Percentiles rank a stretch among this genome's conserved stretches.
Evolutionary conservation across 1,284 basidiomycete genomes (phyloP).

Genomic region (Fomes fomentarius): DNA sequence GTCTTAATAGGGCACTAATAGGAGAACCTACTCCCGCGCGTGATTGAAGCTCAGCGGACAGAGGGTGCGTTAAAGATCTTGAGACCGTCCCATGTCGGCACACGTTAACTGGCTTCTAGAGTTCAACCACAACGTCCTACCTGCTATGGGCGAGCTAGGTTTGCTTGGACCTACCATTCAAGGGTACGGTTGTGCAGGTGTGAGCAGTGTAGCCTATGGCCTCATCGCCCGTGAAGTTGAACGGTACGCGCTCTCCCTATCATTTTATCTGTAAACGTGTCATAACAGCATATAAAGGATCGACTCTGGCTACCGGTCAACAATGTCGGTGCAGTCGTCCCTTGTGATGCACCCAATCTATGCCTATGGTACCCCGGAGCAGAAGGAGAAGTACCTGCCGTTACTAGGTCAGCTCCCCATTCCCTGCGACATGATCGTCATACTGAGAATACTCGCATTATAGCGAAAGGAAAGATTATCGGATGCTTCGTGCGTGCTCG

Average conservation of each 20-base stretch:
- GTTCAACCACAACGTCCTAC: conserved; percentile 79
- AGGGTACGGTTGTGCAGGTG: conserved; percentile 96
- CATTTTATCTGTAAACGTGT: background rate
- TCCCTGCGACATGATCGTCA: background rate
- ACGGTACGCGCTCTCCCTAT: conserved; percentile 48
- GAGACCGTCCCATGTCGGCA: background rate
- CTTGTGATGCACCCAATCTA: conserved; percentile 99
- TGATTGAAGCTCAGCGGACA: conserved; percentile 85
- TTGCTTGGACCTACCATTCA: conserved; percentile 91
- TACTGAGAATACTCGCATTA: conserved; percentile 6
- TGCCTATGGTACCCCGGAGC: conserved; percentile 87
- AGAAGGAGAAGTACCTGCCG: conserved; percentile 93
- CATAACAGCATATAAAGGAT: conserved; percentile 53
- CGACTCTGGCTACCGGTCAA: conserved; percentile 95
- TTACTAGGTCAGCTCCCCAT: conserved; percentile 63
- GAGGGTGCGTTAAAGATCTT: conserved; percentile 73
- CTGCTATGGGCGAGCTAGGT: conserved; percentile 93
- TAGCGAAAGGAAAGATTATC: conserved; percentile 85
- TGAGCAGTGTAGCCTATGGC: conserved; percentile 90
- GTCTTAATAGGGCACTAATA: conserved; percentile 35
- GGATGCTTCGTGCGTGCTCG: conserved; percentile 83
- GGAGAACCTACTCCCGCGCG: conserved; percentile 84
- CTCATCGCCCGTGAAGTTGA: conserved; percentile 94
- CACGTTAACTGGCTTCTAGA: conserved; percentile 43
- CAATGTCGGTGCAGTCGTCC: conserved; percentile 95